Evolutionary conservation across 305 asterid genomes (phyloP).

Genomic region (Solanum hybrid): DNA sequence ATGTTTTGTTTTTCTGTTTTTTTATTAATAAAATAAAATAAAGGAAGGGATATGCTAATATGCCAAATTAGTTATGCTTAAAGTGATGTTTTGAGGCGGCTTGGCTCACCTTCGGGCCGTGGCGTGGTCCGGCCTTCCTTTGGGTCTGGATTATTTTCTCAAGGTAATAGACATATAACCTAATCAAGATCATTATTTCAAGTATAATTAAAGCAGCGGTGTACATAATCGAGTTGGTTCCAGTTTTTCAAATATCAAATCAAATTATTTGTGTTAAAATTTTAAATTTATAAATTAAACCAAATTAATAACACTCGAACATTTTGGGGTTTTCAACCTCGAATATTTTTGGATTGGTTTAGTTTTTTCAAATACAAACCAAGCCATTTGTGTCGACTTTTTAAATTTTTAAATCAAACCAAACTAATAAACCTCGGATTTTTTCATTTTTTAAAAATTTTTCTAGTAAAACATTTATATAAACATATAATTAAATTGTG

Average conservation of each 20-base stretch:
- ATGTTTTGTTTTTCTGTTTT: neutral
- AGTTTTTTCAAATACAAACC: neutral
- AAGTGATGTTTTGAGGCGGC: neutral
- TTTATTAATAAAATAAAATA: neutral
- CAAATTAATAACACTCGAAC: no score
- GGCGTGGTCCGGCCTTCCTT: neutral
- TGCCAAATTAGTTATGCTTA: neutral
- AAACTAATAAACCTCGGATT: neutral
- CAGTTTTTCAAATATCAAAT: accelerated
- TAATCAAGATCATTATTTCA: no score
- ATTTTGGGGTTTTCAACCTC: neutral
- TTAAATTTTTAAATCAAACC: no score
- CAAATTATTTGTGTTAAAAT: no score
- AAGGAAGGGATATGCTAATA: neutral
- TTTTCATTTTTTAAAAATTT: no score
- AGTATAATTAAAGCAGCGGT: no score
- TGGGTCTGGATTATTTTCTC: neutral
- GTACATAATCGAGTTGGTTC: neutral
- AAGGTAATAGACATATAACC: neutral
- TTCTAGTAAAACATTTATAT: no score
- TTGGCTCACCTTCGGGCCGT: neutral
- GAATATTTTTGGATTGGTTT: accelerated
- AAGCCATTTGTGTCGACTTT: neutral
- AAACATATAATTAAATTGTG: no score
- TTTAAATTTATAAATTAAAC: no score